These are phyloP conservation scores for Amaranthus cruentus DNA, from an alignment of 148 eudicot species.

Conservation along the genomic window DNA sequence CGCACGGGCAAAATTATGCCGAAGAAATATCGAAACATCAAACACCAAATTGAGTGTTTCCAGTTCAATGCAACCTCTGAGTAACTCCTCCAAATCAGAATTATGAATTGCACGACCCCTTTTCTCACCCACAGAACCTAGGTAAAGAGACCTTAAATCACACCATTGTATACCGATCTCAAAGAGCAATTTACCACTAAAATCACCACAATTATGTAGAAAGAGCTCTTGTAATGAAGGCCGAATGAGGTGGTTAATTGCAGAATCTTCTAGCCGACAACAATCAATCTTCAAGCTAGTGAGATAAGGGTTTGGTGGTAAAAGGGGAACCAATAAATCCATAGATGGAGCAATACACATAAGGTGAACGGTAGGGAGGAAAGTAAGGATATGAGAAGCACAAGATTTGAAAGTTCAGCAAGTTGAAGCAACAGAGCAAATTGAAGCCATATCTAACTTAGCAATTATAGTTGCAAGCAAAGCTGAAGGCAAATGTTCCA, in stretches of 20 bases:
- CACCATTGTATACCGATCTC: constrained; percentile 59
- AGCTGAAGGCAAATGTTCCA: constrained; percentile 62
- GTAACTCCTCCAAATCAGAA: constrained; percentile 88
- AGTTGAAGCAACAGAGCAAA: constrained; percentile 70
- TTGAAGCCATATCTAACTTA: constrained; percentile 76
- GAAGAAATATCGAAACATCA: constrained; percentile 78
- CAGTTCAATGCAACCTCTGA: constrained; percentile 84
- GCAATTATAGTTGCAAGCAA: constrained; percentile 63
- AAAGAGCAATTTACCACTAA: constrained; percentile 69
- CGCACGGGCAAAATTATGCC: constrained; percentile 68
- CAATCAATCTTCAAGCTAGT: constrained; percentile 72
- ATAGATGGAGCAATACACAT: constrained; percentile 63
- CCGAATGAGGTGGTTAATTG: constrained; percentile 48
- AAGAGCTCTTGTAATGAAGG: constrained; percentile 64
- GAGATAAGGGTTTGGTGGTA: constrained; percentile 61
- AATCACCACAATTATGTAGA: constrained; percentile 72
- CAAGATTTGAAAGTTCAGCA: constrained; percentile 60
- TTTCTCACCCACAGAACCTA: constrained; percentile 89
- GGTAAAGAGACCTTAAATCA: constrained; percentile 78
- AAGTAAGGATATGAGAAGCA: constrained; percentile 59
- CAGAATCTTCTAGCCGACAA: constrained; percentile 65
- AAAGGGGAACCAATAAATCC: constrained; percentile 53
- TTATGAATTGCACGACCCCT: constrained; percentile 81
- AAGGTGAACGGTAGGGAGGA: constrained; percentile 69
- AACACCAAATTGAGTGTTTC: constrained; percentile 84